Conservation (phyloP, 2,329 filamentous ascomycete genomes). For the Thielaviopsis populi region DNA sequence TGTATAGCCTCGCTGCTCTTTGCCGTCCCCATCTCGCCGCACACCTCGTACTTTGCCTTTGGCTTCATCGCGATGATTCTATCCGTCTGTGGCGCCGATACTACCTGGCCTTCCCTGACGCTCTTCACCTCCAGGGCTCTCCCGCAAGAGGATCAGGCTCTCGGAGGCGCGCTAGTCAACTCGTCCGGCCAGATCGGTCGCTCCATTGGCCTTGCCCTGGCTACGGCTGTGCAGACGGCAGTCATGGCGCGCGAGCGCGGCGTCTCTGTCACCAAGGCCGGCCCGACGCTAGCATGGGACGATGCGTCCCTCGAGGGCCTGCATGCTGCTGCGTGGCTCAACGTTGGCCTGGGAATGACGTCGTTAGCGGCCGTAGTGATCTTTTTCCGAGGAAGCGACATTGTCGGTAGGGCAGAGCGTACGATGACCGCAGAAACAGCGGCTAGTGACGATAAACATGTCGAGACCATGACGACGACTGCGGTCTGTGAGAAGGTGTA, state of each 20-base stretch:
- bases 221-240: constrained; percentile 48
- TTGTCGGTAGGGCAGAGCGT: constrained; percentile 28
- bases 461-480: neutral
- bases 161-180: constrained; percentile 55
- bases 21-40: constrained; percentile 44
- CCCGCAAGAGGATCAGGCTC: constrained; percentile 47
- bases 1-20: constrained; percentile 44
- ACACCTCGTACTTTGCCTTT: constrained; percentile 51
- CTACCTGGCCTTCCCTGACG: constrained; percentile 48
- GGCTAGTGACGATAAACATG: neutral
- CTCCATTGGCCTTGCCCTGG: constrained; percentile 49
- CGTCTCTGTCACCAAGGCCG: constrained; percentile 30
- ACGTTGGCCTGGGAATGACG: constrained; percentile 32
- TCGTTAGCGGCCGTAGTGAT: constrained; percentile 31
- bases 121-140: constrained; percentile 50
- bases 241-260: constrained; percentile 38
- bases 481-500: neutral
- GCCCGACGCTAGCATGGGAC: constrained; percentile 31
- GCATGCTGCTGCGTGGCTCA: constrained; percentile 37
- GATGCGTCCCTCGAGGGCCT: constrained; percentile 32
- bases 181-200: constrained; percentile 50
- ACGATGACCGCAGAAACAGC: neutral
- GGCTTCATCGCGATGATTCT: constrained; percentile 52
- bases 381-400: constrained; percentile 37
- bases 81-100: constrained; percentile 50